Conservation (phyloP, 176 grass and related monocot species). For the Triticum dicoccoides region DNA sequence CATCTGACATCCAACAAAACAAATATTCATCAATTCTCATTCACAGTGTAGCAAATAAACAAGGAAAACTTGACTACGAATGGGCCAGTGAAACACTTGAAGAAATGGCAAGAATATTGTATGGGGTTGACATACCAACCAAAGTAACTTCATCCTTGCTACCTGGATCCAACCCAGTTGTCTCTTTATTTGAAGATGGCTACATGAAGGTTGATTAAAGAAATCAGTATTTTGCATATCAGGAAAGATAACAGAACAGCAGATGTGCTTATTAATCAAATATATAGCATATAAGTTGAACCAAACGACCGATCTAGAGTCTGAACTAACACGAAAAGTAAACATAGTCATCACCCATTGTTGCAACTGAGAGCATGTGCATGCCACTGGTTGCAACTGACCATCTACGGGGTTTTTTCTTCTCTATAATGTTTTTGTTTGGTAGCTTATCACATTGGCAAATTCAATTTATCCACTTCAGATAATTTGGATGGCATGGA, state of each 20-base stretch:
- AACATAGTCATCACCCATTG: background rate
- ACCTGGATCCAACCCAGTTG: conserved; percentile 21
- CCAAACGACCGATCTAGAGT: background rate
- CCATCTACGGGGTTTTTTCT: background rate
- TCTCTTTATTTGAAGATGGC: conserved; percentile 34
- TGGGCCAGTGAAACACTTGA: background rate
- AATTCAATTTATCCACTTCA: background rate
- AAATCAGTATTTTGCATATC: conserved; percentile 24
- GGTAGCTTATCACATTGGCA: background rate
- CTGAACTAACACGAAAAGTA: background rate
- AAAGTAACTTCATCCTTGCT: conserved; percentile 41
- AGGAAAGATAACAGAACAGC: background rate
- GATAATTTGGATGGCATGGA: background rate
- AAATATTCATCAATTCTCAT: conserved; percentile 2
- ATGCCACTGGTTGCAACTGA: background rate
- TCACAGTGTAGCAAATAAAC: conserved; percentile 14
- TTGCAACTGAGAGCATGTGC: background rate
- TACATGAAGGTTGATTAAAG: conserved; percentile 29
- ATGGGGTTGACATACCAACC: conserved; percentile 40
- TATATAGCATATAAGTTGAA: background rate
- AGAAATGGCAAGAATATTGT: background rate
- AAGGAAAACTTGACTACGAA: background rate
- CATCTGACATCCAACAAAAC: conserved; percentile 41
- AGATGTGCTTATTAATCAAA: background rate
- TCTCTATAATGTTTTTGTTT: background rate